Evolutionary conservation across 2,329 filamentous ascomycete species (phyloP), one percentile per base, ranked within the genome.

Genomic region (Arthrobotrys iridis): DNA sequence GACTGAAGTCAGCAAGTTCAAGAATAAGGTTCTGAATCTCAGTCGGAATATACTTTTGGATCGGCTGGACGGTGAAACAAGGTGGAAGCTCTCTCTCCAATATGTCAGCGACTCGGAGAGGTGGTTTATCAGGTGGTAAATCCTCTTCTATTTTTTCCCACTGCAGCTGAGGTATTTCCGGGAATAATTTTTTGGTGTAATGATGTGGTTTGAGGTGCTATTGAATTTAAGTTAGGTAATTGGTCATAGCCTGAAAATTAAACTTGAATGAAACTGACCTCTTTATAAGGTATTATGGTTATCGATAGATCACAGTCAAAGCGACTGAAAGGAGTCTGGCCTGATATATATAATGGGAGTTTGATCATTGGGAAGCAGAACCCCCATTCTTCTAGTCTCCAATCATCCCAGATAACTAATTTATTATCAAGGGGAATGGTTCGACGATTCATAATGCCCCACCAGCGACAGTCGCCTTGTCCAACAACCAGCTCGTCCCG

Each of bases 341-440:
- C 50, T 5, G 30, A 18, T 8, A 37, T 18, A 15, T 55, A 55
- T 4, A 55, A n/a, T 8, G 50, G 50, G 2, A 55, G 50, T n/a
- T 55, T 55, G 30, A 55, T 55, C 50, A 37, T 37, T 13, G 50
- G 50, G 10, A 55, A 10, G 8, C 6, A 10, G 13, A 37, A 55
- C 1, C 28, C 50, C 50, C 50, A 55, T n/a, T 55, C 50, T 55
- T 55, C 37, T 8, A 55, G 18, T n/a, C 50, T 55, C 50, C 50
- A 55, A 37, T 55, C 50, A n/a, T 55, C 50, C 50, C 50, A 55
- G 18, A 55, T n/a, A 15, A 24, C 28, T 13, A 20, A 15, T 3
- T 0, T 13, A 15, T 3, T n/a, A 22, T 55, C 30, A 6, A 1
- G 22, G 18, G 37, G 2, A 22, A 1, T 0, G 24, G 1, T n/a